phyloP scores from a whole-genome alignment of 495 filamentous ascomycete genomes.

The Penicillium lagena region DNA sequence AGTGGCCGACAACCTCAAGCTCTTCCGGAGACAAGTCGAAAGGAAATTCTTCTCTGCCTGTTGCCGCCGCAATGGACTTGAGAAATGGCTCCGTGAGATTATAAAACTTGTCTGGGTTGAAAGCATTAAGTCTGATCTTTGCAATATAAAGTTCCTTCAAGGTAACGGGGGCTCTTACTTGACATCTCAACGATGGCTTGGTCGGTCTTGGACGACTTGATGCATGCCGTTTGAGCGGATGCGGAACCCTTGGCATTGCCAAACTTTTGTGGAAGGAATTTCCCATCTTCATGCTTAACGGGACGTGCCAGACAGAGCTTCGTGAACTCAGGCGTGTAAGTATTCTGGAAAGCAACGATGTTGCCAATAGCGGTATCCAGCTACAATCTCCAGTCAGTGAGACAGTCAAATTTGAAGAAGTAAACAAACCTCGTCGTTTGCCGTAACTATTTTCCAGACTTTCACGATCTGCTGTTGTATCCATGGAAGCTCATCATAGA shows the following conservation, averaged over 20 bases:
- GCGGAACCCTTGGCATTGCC: not conserved
- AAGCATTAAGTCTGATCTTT: not conserved
- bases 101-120: constrained; percentile 26
- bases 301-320: constrained; percentile 7
- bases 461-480: constrained; percentile 15
- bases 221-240: not conserved
- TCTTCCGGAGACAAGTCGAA: constrained; percentile 33
- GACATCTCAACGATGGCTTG: constrained; percentile 17
- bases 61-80: constrained; percentile 6
- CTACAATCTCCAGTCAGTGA: not conserved
- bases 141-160: no score
- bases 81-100: constrained; percentile 29
- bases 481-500: constrained; percentile 12
- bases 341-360: constrained; percentile 9
- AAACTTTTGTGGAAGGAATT: constrained; percentile 1
- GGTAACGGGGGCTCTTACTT: constrained; percentile 6
- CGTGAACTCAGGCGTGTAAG: constrained; percentile 5
- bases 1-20: constrained; percentile 23
- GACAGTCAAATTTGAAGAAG: no score
- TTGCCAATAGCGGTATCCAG: constrained; percentile 3
- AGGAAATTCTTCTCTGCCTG: constrained; percentile 22
- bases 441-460: constrained; percentile 9
- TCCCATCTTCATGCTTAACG: constrained; percentile 2
- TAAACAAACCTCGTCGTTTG: constrained; percentile 4
- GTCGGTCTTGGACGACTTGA: not conserved